Conservation (phyloP, 331 rosid species). For the Quercus tomentella region DNA sequence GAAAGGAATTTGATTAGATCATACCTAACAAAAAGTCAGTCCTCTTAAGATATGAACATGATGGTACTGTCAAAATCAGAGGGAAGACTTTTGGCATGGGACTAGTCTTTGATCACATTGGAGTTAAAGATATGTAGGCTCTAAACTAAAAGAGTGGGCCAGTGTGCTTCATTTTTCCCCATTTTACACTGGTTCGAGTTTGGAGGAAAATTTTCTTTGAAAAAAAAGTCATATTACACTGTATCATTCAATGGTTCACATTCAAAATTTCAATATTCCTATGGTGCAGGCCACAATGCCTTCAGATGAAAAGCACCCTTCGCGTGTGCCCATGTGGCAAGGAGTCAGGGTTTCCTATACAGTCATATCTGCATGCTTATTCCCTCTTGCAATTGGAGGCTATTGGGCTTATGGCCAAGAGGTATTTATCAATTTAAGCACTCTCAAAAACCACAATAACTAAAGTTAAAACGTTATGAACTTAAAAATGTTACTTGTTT, state of each 20-base stretch:
- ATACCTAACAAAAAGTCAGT: too few relatives aligned
- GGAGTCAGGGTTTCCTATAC: slow-evolving; percentile 73
- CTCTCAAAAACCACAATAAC: background rate
- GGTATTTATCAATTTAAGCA: slow-evolving; percentile 24
- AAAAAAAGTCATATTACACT: too few relatives aligned
- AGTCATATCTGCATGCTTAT: slow-evolving; percentile 59
- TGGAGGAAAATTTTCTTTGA: too few relatives aligned
- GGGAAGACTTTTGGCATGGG: background rate
- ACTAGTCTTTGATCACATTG: background rate
- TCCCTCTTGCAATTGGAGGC: slow-evolving; percentile 84
- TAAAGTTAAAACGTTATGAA: background rate
- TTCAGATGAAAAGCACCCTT: slow-evolving; percentile 82
- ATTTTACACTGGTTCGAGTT: too few relatives aligned
- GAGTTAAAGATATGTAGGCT: background rate
- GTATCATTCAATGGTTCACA: background rate
- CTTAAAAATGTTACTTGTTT: background rate
- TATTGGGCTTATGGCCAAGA: slow-evolving; percentile 86
- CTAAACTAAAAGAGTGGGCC: too few relatives aligned
- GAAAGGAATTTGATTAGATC: too few relatives aligned
- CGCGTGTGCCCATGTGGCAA: slow-evolving; percentile 85
- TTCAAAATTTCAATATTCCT: background rate
- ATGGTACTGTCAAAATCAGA: background rate
- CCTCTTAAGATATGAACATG: background rate
- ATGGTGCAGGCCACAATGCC: slow-evolving; percentile 85
- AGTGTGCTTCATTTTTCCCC: too few relatives aligned